These are phyloP conservation scores for Mycena filopes DNA, from an alignment of 768 basidiomycete genomes.

Conservation along the genomic window DNA sequence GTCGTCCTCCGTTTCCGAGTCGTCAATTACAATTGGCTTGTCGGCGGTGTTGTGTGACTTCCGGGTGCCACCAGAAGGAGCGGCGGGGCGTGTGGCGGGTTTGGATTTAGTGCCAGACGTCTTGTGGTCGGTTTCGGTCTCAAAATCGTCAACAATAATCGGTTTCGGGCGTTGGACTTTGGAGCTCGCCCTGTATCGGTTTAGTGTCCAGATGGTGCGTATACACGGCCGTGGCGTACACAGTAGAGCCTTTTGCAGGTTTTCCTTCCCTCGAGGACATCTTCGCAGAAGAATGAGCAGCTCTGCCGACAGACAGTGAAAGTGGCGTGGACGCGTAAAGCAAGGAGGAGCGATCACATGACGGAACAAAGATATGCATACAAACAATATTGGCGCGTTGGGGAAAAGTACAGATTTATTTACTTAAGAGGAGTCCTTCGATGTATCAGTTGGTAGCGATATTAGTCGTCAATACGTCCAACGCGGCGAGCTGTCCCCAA, in stretches of 20 bases:
- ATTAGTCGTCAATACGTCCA: conserved; percentile 54
- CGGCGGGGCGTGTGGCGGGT: not conserved
- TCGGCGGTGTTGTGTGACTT: not conserved
- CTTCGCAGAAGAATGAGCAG: not conserved
- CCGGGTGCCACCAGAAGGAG: not conserved
- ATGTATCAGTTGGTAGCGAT: conserved; percentile 48
- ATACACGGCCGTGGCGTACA: not conserved
- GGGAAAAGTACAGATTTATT: too few relatives aligned
- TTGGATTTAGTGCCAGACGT: not conserved
- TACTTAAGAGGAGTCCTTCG: too few relatives aligned
- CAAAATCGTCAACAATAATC: conserved; percentile 18
- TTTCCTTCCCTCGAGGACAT: not conserved
- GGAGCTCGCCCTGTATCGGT: not conserved
- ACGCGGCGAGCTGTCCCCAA: conserved; percentile 61
- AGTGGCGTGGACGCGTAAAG: not conserved
- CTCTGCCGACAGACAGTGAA: too few relatives aligned
- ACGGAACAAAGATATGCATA: not conserved
- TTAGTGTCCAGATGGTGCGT: not conserved
- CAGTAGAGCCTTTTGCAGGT: not conserved
- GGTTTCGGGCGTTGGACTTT: not conserved
- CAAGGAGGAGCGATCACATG: conserved; percentile 13
- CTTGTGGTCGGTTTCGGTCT: conserved; percentile 14
- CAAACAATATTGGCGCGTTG: too few relatives aligned
- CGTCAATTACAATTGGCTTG: conserved; percentile 13
- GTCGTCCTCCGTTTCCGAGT: conserved; percentile 9